Conservation (phyloP, 345 rosid species). For the Carallia pectinifolia region DNA sequence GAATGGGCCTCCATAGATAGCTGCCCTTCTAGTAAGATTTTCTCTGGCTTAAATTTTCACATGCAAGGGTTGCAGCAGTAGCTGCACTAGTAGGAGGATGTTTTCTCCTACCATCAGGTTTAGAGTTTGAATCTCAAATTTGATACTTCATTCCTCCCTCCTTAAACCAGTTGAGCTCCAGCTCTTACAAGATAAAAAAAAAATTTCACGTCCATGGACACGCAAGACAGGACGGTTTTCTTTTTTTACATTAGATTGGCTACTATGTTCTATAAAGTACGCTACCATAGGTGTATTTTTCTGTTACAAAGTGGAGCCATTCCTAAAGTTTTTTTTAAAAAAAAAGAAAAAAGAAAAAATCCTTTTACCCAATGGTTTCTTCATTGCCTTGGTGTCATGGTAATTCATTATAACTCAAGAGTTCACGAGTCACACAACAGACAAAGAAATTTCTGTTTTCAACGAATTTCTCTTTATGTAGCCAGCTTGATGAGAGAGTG, state of each 20-base stretch:
- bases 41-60: conserved; percentile 3
- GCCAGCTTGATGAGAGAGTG: background rate
- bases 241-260: conserved; percentile 9
- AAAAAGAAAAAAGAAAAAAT: too few species aligned
- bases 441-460: background rate
- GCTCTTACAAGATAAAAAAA: too few species aligned
- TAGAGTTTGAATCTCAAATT: too few species aligned
- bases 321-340: background rate
- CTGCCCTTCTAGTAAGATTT: conserved; percentile 1
- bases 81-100: too few species aligned
- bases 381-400: too few species aligned
- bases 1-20: background rate
- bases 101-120: too few species aligned
- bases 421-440: too few species aligned
- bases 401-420: too few species aligned
- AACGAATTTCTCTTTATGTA: background rate
- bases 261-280: conserved; percentile 18
- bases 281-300: conserved; percentile 13
- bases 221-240: conserved; percentile 1
- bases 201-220: background rate
- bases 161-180: too few species aligned
- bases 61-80: background rate
- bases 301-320: conserved; percentile 10
- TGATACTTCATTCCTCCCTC: too few species aligned
- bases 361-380: too few species aligned